Base-by-base conservation (phyloP, 2,329 filamentous ascomycete species). In the Diaporthe sp. region DNA sequence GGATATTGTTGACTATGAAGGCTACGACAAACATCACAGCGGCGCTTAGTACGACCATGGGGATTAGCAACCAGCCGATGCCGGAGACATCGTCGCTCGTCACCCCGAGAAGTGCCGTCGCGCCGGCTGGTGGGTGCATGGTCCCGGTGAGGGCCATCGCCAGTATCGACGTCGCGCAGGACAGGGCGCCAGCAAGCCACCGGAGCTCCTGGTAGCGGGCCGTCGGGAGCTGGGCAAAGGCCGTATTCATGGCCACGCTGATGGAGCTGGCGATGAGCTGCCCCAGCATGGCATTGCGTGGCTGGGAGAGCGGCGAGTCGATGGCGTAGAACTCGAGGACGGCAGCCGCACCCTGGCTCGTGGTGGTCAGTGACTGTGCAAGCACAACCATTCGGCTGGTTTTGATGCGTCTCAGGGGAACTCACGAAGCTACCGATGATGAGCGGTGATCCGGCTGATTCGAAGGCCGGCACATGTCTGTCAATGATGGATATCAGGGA, bases 241-340 rank as follows among this genome's bases (percentile, higher is more conserved):
- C 87, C 81, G 94, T 94, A 70, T 88, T 87, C 70, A 94, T 87
- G 39, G 84, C 83, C 17, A 94, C 87, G 13, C 93, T 93, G 46
- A 92, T 84, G 4, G 91, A 51, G 15, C 91, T 88, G 1, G 92
- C 87, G 57, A 95, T 82, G 42, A 93, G 73, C 80, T 95, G 93
- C n/a, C 93, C 92, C 9, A 92, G 76, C 19, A 95, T 82, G 57
- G 90, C 88, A 82, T 93, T 94, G 34, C 94, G 91, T 1, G 94
- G 94, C 80, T 95, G 94, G 0, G 93, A 88, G 39, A 95, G 89
- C 0, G 94, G 93, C 0, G 93, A 93, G 68, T 94, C 91, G 78
- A 95, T 92, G 62, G 91, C 88, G 79, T 92, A 92, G 83, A 94
- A 95, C 79, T 94, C 90, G 51, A 95, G 88, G n/a, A 95, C 92